These are phyloP conservation scores for Tolypocladium endophyticum DNA, from an alignment of 2,329 filamentous ascomycete genomes.

Conservation along the genomic window DNA sequence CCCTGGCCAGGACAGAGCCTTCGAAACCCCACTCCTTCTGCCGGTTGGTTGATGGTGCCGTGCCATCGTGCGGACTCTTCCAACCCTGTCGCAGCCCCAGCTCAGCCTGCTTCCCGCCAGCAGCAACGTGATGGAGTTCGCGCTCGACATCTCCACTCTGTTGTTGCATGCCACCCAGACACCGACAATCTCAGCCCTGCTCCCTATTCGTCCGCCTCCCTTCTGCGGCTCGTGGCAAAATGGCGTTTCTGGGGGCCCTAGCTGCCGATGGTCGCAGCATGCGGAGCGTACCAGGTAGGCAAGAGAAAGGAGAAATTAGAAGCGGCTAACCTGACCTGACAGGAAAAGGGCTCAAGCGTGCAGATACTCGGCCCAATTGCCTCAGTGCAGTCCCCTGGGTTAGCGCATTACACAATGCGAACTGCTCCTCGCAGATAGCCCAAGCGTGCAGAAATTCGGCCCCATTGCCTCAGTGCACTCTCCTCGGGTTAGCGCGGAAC, in stretches of 20 bases:
- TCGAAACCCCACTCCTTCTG: background rate
- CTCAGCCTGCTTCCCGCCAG: background rate
- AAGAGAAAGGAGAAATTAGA: background rate
- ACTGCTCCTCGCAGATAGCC: background rate
- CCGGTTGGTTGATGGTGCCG: background rate
- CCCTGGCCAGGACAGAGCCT: background rate
- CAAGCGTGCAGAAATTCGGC: too few relatives aligned
- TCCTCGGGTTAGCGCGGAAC: too few relatives aligned
- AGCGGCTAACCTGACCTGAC: background rate
- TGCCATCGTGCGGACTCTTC: background rate
- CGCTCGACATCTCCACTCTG: background rate
- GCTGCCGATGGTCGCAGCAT: background rate
- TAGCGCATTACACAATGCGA: background rate
- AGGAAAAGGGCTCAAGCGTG: background rate
- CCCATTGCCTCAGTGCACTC: too few relatives aligned
- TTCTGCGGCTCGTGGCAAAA: background rate
- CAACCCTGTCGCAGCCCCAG: background rate
- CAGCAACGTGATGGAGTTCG: background rate
- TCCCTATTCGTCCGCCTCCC: background rate
- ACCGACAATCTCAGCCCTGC: background rate
- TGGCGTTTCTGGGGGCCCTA: background rate
- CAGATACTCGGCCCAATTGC: background rate
- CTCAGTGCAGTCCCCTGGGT: background rate
- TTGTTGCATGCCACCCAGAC: slow-evolving; percentile 1
- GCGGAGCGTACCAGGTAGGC: background rate